Evolutionary conservation across 139 green algal genomes (phyloP).

Genomic region (Mesotaenium endlicherianum): DNA sequence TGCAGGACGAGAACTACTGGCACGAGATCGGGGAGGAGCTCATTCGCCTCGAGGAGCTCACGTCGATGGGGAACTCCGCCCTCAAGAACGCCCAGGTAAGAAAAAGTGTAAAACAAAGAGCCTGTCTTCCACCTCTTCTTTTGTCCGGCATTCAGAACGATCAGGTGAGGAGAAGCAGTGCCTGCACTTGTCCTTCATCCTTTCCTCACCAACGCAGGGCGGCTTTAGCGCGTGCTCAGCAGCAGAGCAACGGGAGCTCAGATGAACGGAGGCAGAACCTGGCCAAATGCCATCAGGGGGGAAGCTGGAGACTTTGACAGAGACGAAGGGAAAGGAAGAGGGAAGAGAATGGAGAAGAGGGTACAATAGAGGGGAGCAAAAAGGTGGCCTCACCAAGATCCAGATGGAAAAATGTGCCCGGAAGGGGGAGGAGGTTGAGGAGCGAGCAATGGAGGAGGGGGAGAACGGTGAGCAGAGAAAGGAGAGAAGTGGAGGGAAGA

Average conservation of each 20-base stretch:
- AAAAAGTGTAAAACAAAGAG: neutral
- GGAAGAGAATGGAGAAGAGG: neutral
- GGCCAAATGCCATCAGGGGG: neutral
- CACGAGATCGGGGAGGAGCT: constrained; percentile 34
- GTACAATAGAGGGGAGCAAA: neutral
- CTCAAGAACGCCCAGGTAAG: constrained; percentile 27
- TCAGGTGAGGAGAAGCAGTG: no score
- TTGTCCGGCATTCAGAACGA: no score
- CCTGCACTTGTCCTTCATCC: no score
- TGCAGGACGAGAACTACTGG: constrained; percentile 5
- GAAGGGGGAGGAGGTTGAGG: neutral
- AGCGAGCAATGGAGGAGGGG: neutral
- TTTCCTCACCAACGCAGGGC: no score
- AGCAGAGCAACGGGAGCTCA: neutral
- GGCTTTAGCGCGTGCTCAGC: neutral
- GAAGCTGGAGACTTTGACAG: neutral
- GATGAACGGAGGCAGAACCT: neutral
- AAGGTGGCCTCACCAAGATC: neutral
- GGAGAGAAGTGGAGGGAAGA: constrained; percentile 1
- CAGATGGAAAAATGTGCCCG: neutral
- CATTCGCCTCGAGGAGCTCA: constrained; percentile 5
- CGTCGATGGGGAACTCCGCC: neutral
- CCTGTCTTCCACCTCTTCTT: neutral
- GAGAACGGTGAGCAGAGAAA: no score
- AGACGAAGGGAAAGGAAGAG: neutral